phyloP scores from a whole-genome alignment of 202 grass and related monocot species.

The Setaria italica region DNA sequence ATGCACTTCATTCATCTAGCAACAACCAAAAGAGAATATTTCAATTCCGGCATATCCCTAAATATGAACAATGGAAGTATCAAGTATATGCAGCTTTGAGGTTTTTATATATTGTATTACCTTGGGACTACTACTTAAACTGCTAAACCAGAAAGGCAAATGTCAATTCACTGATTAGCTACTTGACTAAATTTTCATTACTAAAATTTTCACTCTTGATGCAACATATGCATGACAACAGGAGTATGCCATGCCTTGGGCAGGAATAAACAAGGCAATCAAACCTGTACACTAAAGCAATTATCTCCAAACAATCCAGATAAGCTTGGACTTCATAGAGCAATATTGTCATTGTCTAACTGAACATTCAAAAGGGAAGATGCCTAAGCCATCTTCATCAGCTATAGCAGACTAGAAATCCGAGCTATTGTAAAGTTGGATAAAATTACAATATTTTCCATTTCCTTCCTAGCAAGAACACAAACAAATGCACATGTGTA shows the following conservation, averaged over 20 bases:
- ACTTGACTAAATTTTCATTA: background rate
- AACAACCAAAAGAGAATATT: background rate
- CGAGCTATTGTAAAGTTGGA: background rate
- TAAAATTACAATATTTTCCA: background rate
- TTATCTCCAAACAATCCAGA: conserved; percentile 5
- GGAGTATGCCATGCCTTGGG: conserved; percentile 3
- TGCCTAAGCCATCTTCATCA: conserved; percentile 6
- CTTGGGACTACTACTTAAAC: conserved; percentile 15
- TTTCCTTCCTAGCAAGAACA: background rate
- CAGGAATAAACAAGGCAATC: background rate
- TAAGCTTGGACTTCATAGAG: background rate
- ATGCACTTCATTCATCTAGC: conserved; percentile 9
- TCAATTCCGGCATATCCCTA: background rate
- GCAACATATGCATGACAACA: background rate
- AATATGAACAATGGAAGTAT: background rate
- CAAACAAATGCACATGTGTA: background rate
- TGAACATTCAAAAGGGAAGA: background rate
- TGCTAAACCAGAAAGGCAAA: conserved; percentile 23
- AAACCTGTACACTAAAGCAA: conserved; percentile 17
- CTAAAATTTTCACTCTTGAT: conserved; percentile 10
- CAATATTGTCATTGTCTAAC: background rate
- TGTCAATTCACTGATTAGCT: conserved; percentile 7
- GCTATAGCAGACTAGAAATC: conserved; percentile 16
- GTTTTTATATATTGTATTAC: background rate
- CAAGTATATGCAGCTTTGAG: background rate